These are phyloP conservation scores for Aspergillus viridinutans DNA, from an alignment of 2,329 filamentous ascomycete species.

Conservation along the genomic window DNA sequence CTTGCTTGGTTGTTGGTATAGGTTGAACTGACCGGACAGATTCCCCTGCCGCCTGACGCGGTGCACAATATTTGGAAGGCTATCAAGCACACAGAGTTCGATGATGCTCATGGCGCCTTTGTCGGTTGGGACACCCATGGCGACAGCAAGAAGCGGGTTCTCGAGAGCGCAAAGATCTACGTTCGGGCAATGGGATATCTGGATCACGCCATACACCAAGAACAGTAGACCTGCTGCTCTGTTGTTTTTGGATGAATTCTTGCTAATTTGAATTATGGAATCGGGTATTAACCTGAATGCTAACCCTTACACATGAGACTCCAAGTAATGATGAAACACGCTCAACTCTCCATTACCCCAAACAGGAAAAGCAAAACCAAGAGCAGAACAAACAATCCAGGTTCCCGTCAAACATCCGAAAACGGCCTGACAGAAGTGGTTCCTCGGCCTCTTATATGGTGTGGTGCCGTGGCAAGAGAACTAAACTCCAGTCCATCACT, in stretches of 20 bases:
- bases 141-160: conserved; percentile 59
- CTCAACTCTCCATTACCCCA: neutral
- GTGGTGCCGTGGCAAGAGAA: conserved; percentile 21
- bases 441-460: conserved; percentile 19
- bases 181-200: conserved; percentile 42
- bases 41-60: conserved; percentile 62
- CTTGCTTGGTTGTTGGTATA: conserved; percentile 10
- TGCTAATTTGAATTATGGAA: neutral
- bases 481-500: conserved; percentile 26
- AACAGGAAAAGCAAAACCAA: neutral
- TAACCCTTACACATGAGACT: neutral
- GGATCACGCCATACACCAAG: conserved; percentile 29
- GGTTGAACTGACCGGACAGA: conserved; percentile 46
- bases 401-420: conserved; percentile 10
- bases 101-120: conserved; percentile 65
- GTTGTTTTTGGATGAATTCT: neutral
- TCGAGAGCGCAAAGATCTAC: conserved; percentile 76
- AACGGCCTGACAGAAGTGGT: conserved; percentile 28
- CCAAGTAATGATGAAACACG: neutral
- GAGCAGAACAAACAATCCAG: neutral
- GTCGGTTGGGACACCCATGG: conserved; percentile 57
- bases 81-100: conserved; percentile 59
- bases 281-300: neutral
- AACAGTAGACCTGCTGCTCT: conserved; percentile 6
- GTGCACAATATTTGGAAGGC: conserved; percentile 67